phyloP scores from a whole-genome alignment of 2,329 filamentous ascomycete genomes.

The Fusarium clavum region DNA sequence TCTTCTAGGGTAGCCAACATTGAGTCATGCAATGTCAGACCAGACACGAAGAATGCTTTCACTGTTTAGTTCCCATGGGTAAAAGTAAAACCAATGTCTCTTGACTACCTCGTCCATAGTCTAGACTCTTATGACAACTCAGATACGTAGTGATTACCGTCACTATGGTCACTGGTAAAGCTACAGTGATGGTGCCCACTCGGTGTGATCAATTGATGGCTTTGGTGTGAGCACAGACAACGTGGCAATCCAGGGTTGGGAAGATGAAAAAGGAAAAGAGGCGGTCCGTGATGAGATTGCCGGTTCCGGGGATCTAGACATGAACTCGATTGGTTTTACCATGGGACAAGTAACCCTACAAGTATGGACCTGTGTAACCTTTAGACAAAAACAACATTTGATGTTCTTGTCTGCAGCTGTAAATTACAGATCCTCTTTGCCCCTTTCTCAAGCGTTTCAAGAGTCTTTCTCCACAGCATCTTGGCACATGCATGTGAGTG shows the following conservation, averaged over 20 bases:
- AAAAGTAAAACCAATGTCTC: no score
- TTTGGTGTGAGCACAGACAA: constrained; percentile 37
- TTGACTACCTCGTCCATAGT: neutral
- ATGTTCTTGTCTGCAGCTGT: neutral
- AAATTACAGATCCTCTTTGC: neutral
- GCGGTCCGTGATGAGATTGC: constrained; percentile 38
- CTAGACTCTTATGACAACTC: neutral
- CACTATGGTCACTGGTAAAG: neutral
- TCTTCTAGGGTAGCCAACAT: neutral
- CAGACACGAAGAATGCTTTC: no score
- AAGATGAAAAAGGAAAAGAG: constrained; percentile 27
- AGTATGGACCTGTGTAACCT: constrained; percentile 6
- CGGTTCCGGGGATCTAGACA: constrained; percentile 20
- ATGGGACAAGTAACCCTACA: neutral
- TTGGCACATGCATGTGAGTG: neutral
- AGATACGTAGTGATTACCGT: neutral
- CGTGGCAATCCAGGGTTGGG: constrained; percentile 44
- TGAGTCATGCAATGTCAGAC: no score
- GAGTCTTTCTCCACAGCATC: constrained; percentile 18
- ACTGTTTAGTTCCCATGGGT: no score
- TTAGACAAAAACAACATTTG: neutral
- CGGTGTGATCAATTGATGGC: no score
- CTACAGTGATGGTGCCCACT: constrained; percentile 1
- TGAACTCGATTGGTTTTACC: neutral
- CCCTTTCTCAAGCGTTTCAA: constrained; percentile 27